Base-by-base conservation (phyloP, 805 yeast genomes). In the Yamadazyma phyllophila region DNA sequence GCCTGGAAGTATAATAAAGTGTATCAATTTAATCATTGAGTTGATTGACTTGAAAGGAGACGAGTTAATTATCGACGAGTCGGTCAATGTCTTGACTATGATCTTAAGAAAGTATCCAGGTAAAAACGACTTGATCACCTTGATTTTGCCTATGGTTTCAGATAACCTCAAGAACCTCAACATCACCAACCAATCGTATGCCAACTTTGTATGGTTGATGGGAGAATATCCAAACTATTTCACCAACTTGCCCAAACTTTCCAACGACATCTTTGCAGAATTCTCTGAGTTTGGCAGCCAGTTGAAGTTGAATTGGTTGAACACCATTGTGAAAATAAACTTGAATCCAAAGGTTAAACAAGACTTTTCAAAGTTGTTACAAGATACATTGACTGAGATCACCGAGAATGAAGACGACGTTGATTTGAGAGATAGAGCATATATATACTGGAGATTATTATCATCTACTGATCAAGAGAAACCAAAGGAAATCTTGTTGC, bases 401-500 rank as follows among this genome's bases (percentile, higher is more conserved):
- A 85, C 90, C 3, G 78, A 76, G 47, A 76, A 78, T 36, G 73
- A 85, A 46, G 85, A 83, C 49, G 84, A 83, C 57, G 80, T 88
- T 2, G 95, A 86, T 59, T 85, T 86, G 24, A 75, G 94, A 62
- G 95, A 86, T 61, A 80, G 83, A 69, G 90, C 92, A 0, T 86
- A 77, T 61, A 70, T 86, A 35, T 86, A 85, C 60, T 86, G 94
- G 94, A 77, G 95, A 66, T 72, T 87, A 39, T 66, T 86, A 41
- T 84, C 90, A 10, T 56, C 70, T 6, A 55, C 67, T 3, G 58
- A 69, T 1, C 57, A 57, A 6, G 69, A 69, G 7, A 57, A 72
- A 6, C 74, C 85, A 42, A 70, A 74, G 52, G 70, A 74, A 36
- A 71, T 88, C 39, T 73, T 88, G 26, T 65, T 83, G 47, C 73